phyloP scores from a whole-genome alignment of 208 protist species.

The Leishmania guyanensis region DNA sequence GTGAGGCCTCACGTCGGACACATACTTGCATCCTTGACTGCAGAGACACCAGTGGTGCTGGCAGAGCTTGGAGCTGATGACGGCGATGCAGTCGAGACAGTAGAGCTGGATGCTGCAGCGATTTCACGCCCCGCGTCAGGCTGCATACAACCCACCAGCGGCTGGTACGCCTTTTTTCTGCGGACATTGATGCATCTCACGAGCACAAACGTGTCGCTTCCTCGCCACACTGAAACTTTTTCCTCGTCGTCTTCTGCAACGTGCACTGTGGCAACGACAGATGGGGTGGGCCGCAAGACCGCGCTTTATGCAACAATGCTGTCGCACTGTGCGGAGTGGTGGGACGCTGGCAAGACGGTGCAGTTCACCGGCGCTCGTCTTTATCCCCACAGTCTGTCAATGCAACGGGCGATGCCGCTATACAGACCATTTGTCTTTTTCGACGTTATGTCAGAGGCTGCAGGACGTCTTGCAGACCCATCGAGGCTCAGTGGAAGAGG shows the following conservation, averaged over 20 bases:
- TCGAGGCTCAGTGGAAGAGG: background rate
- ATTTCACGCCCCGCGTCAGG: background rate
- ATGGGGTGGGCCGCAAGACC: constrained; percentile 28
- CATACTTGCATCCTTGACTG: constrained; percentile 11
- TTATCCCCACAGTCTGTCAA: background rate
- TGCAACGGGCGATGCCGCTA: background rate
- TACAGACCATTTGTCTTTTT: constrained; percentile 16
- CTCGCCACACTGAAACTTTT: background rate
- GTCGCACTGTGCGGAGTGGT: constrained; percentile 28
- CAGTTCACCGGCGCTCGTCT: background rate
- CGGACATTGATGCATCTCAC: constrained; percentile 15
- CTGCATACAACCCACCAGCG: background rate
- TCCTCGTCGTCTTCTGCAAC: background rate
- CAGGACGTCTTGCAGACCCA: background rate
- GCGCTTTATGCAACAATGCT: constrained; percentile 14
- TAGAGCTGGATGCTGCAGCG: background rate
- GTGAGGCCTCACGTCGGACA: constrained; percentile 23
- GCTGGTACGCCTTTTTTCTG: constrained; percentile 9
- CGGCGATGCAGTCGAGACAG: background rate
- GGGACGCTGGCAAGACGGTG: constrained; percentile 1
- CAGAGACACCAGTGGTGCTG: background rate
- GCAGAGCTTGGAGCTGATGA: background rate
- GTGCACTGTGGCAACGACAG: background rate
- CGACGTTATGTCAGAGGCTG: background rate
- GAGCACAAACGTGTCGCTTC: background rate